Evolutionary conservation across 73 alveolate species (phyloP), one percentile per base, ranked within the genome.

Genomic region (Paramecium bursaria): DNA sequence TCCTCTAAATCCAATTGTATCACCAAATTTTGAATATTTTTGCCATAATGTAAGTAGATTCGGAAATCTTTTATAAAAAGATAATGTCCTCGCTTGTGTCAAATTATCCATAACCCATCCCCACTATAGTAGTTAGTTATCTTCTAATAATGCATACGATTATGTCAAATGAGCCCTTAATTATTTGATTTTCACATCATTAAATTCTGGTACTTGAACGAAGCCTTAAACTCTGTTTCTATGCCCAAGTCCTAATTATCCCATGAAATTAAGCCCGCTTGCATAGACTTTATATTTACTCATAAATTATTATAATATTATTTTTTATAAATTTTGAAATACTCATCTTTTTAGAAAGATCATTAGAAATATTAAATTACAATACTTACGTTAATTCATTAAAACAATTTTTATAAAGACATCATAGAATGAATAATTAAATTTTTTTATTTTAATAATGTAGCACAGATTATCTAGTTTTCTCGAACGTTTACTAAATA

Each of bases 251-350:
- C 60, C 82, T 57, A 67, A 67, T 27, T 67, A 67, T 27, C 82
- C 82, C 82, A 67, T 67, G 35, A 67, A 67, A 42, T 67, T 67
- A 23, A 67, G 27, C 46, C 82, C 82, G 33, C 44, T 67, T 33
- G 82, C 82, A 67, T 25, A 67, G 26, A 67, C 82, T 67, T 42
- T 67, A 39, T 31, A 67, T 67, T 67, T 30, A 57, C 17, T 30
- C 33, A 42, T 27, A 27, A 30, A 50, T 17, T 2, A 57, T 30
- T 30, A 48, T 50, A 26, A 57, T 30, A 57, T 57, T 57, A 57
- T 67, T 67, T 14, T 57, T 67, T 4, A 57, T 39, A 27, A 31
- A 42, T 39, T 35, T 67, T 21, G 33, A 30, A 26, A 47, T 14
- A 21, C 50, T 67, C 33, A 17, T 67, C 21, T 42, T 39, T 26